Base-by-base conservation (phyloP, 2,329 filamentous ascomycete species). In the Tolypocladium amazonense region DNA sequence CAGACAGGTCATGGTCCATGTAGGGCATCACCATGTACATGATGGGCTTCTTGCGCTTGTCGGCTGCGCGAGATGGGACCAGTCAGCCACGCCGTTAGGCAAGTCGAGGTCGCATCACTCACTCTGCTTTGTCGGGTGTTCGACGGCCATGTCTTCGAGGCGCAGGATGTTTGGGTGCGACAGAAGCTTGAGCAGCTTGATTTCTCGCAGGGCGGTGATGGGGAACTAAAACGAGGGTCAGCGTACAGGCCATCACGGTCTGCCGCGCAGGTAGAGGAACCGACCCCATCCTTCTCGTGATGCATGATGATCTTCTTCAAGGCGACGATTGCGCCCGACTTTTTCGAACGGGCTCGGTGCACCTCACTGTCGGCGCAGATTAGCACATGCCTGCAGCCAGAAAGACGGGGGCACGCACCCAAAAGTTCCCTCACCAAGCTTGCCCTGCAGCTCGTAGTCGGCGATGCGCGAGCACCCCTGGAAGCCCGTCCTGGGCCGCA, bases 11-110 rank as follows among this genome's bases (percentile, higher is more conserved):
- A 75, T 99, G 94, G 68, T 97, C 92, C 92, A 97, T 97, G 74
- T 99, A 99, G 8, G 93, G 94, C 53, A 88, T 97, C 57, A 96
- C 93, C 94, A 99, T 99, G 76, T 97, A 97, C 80, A 99, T 92
- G 66, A 92, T 92, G 4, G 88, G 87, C 61, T 88, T 85, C 73
- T 90, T 92, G 66, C 88, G 84, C 73, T 90, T 90, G 71, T 93
- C 89, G 67, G 84, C 85, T 87, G 68, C 25, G 55, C 30, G 20
- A 37, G 53, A 33, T 15, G 38, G 7, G 56, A 18, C 30, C 23
- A 47, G 47, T 30, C 20, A 14, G 39, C 43, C 27, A 41, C 37
- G 15, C 15, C n/a, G n/a, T 23, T 56, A 55, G 12, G 25, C 37
- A 7, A 30, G 14, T 59, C 52, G 55, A 61, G 27, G 6, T 35